Percentiles rank a stretch among this genome's conserved stretches.
Evolutionary conservation across 2,329 filamentous ascomycete species (phyloP).

Genomic region (Pseudonectria buxi): DNA sequence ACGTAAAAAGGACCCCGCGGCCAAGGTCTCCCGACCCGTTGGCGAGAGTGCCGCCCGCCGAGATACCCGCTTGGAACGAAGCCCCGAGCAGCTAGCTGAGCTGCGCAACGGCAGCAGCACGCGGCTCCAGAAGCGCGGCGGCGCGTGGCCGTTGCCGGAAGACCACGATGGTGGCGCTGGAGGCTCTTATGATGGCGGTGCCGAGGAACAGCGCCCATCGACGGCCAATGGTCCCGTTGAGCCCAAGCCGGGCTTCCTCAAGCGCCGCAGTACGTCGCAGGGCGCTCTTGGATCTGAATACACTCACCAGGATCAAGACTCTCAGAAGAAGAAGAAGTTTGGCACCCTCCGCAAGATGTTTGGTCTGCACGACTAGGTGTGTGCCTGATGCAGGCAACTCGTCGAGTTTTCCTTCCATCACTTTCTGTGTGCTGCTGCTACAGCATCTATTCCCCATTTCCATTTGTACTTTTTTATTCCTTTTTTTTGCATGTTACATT

Average conservation of each 20-base stretch:
- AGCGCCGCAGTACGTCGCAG: constrained; percentile 32
- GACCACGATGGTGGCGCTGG: constrained; percentile 27
- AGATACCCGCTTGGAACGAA: constrained; percentile 57
- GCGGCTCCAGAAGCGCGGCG: constrained; percentile 21
- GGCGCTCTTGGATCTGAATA: constrained; percentile 16
- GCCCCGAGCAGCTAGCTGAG: constrained; percentile 43
- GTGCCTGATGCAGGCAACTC: not conserved
- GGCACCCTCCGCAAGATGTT: constrained; percentile 59
- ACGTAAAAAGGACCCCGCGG: constrained; percentile 47
- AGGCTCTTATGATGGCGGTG: constrained; percentile 20
- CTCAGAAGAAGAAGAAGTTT: constrained; percentile 59
- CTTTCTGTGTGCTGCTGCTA: too few species aligned
- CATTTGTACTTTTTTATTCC: not conserved
- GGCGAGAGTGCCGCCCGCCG: constrained; percentile 53
- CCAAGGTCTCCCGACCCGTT: constrained; percentile 48
- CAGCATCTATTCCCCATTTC: not conserved
- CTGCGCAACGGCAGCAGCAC: constrained; percentile 31
- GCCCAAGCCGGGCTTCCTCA: constrained; percentile 25
- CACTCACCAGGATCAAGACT: constrained; percentile 4
- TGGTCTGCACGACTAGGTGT: constrained; percentile 38
- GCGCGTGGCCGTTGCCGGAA: constrained; percentile 29
- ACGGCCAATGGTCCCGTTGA: constrained; percentile 26
- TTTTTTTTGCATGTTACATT: too few species aligned
- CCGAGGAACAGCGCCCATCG: constrained; percentile 25
- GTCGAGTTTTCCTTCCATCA: not conserved